Evolutionary conservation across 176 grass and related monocot genomes (phyloP).

Genomic region (Aegilops sharonensis): DNA sequence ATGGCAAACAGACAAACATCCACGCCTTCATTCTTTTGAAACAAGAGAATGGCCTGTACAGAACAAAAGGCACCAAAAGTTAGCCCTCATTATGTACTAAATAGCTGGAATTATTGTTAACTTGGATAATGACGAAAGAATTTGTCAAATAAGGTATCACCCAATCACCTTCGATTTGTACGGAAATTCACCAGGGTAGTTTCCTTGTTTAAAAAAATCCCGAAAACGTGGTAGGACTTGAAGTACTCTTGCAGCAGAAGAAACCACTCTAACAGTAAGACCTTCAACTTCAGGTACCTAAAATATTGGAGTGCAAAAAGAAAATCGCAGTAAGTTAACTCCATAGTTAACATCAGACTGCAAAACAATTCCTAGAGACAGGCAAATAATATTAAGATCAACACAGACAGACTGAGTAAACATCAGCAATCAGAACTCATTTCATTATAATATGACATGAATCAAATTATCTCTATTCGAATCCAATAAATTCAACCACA

Average conservation of each 20-base stretch:
- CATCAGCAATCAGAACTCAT: neutral
- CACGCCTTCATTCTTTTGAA: constrained; percentile 88
- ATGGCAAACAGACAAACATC: constrained; percentile 96
- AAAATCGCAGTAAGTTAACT: constrained; percentile 27
- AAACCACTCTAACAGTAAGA: constrained; percentile 88
- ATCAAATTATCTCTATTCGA: neutral
- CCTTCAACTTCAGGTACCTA: constrained; percentile 82
- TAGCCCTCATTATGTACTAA: neutral
- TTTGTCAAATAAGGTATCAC: constrained; percentile 4
- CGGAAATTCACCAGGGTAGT: constrained; percentile 75
- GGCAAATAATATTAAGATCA: neutral
- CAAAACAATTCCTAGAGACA: neutral
- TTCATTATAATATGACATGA: neutral
- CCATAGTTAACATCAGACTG: constrained; percentile 17
- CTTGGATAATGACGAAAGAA: neutral
- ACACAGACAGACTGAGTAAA: neutral
- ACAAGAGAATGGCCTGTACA: constrained; percentile 84
- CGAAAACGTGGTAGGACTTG: constrained; percentile 67
- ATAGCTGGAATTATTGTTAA: neutral
- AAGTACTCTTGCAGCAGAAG: constrained; percentile 62
- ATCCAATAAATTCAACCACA: neutral
- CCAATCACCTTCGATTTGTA: constrained; percentile 88
- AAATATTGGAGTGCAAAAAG: constrained; percentile 32
- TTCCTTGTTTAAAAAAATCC: constrained; percentile 75
- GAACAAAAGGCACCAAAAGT: constrained; percentile 28